Percentiles rank a stretch among this genome's conserved stretches.
These are phyloP conservation scores for Primulina eburnea DNA, from an alignment of 257 asterid species.

Conservation along the genomic window DNA sequence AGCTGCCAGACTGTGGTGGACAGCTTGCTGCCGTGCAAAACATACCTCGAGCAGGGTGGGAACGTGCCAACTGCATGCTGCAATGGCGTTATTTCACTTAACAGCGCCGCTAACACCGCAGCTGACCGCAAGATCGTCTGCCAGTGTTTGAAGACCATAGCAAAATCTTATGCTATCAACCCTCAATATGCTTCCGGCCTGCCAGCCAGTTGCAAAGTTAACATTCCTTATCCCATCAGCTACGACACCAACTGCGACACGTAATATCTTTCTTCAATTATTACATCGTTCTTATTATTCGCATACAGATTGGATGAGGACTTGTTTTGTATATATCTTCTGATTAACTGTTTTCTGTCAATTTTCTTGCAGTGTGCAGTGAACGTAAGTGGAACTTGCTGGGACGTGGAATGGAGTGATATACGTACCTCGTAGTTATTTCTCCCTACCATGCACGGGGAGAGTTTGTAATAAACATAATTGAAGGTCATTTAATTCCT, in stretches of 20 bases:
- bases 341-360: neutral
- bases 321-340: too few species aligned
- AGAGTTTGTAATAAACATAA: neutral
- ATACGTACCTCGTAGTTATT: too few species aligned
- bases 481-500: too few species aligned
- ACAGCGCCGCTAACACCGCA: conserved; percentile 5
- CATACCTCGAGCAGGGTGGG: conserved; percentile 22
- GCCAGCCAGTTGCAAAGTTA: conserved; percentile 16
- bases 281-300: too few species aligned
- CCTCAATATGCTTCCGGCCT: conserved; percentile 11
- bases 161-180: conserved; percentile 14
- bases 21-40: conserved; percentile 17
- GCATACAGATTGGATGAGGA: too few species aligned
- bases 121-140: conserved; percentile 24
- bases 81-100: conserved; percentile 19
- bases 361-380: neutral
- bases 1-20: conserved; percentile 24
- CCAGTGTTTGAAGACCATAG: conserved; percentile 24
- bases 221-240: conserved; percentile 27
- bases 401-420: neutral
- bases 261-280: neutral
- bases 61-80: conserved; percentile 24
- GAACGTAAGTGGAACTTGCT: neutral
- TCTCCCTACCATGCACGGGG: neutral
- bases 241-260: conserved; percentile 26